Conservation (phyloP, 164 flowering plant genomes). For the Protea cynaroides region DNA sequence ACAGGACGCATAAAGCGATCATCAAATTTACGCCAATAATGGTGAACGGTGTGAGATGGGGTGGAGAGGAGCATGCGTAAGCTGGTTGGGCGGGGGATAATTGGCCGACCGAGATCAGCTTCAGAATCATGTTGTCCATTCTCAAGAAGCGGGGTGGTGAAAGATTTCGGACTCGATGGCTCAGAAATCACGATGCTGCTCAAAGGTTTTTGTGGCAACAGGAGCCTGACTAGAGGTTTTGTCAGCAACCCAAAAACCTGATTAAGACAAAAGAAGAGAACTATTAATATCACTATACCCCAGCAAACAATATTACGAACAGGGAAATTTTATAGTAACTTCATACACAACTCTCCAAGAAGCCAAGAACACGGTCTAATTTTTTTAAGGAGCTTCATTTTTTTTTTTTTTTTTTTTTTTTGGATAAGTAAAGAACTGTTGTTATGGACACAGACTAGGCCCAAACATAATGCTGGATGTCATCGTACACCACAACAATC, state of each 20-base stretch:
- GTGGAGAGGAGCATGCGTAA: slow-evolving; percentile 53
- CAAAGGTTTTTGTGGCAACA: slow-evolving; percentile 48
- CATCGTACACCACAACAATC: too few species aligned
- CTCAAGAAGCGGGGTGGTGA: slow-evolving; percentile 54
- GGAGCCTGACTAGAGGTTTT: slow-evolving; percentile 63
- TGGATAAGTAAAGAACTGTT: too few species aligned
- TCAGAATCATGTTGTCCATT: slow-evolving; percentile 45
- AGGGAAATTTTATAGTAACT: neutral
- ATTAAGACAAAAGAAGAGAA: neutral
- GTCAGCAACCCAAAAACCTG: slow-evolving; percentile 80
- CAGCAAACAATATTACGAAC: neutral
- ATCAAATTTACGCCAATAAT: slow-evolving; percentile 85
- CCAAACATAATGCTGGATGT: too few species aligned
- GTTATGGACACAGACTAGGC: too few species aligned
- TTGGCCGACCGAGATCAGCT: slow-evolving; percentile 21
- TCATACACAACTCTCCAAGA: too few species aligned
- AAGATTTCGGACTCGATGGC: slow-evolving; percentile 57
- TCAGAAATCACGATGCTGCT: slow-evolving; percentile 47
- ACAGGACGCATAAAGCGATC: slow-evolving; percentile 83
- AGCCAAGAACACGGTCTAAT: too few species aligned
- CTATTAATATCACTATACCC: neutral
- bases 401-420: too few species aligned
- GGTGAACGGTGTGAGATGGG: slow-evolving; percentile 70
- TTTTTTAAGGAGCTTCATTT: too few species aligned
- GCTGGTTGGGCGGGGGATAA: slow-evolving; percentile 46